Conservation (phyloP, 371 early-diverging fungal genomes). For the Dipsacomyces acuminosporus region DNA sequence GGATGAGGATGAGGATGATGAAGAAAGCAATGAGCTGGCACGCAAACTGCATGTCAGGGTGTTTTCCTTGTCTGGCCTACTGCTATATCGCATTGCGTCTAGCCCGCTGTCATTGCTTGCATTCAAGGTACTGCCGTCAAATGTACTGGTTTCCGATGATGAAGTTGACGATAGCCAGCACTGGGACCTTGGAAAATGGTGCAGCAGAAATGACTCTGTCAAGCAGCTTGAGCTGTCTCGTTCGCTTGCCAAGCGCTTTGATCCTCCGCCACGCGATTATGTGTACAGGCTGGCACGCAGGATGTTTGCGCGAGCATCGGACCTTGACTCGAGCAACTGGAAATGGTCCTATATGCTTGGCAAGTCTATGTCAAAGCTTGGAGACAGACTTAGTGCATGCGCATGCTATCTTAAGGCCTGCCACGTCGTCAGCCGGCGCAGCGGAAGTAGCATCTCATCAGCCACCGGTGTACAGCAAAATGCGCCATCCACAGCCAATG, state of each 20-base stretch:
- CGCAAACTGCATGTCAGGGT: constrained; percentile 12
- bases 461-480: background rate
- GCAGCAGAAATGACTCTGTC: background rate
- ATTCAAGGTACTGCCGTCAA: constrained; percentile 26
- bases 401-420: constrained; percentile 33
- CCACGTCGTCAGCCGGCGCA: constrained; percentile 5
- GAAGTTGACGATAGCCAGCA: constrained; percentile 6
- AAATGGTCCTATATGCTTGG: constrained; percentile 29
- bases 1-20: background rate
- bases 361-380: constrained; percentile 24
- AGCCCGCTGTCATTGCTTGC: constrained; percentile 32
- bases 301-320: constrained; percentile 20
- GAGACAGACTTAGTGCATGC: constrained; percentile 19
- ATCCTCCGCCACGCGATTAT: constrained; percentile 1
- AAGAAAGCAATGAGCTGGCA: background rate
- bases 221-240: background rate
- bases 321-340: constrained; percentile 26
- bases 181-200: constrained; percentile 39
- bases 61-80: constrained; percentile 15
- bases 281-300: constrained; percentile 24
- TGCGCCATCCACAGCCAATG: background rate
- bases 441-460: background rate
- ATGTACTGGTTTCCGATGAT: constrained; percentile 14
- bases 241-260: constrained; percentile 25
- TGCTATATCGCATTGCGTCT: constrained; percentile 35